phyloP scores from a whole-genome alignment of 1,139 yeast genomes.

The Magnusiomyces ingens region DNA sequence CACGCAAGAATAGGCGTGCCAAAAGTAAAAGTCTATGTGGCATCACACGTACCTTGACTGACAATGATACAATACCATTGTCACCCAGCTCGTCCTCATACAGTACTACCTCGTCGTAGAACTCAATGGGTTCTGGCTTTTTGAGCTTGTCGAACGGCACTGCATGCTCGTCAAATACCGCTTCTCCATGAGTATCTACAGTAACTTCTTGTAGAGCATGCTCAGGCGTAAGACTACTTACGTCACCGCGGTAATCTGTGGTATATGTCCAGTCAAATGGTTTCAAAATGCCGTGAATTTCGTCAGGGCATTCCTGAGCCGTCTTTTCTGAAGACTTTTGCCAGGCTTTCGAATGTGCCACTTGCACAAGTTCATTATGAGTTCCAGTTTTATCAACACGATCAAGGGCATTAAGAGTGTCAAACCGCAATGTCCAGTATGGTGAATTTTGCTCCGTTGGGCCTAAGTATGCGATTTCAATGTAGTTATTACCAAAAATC shows the following conservation, averaged over 20 bases:
- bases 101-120: constrained; percentile 79
- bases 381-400: constrained; percentile 48
- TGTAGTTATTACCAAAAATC: constrained; percentile 87
- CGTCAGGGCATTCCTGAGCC: constrained; percentile 27
- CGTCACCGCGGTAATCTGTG: constrained; percentile 65
- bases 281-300: constrained; percentile 50
- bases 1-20: constrained; percentile 73
- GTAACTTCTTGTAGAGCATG: neutral
- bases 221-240: constrained; percentile 12
- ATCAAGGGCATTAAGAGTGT: constrained; percentile 75
- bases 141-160: constrained; percentile 68
- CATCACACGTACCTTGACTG: constrained; percentile 85
- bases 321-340: constrained; percentile 49
- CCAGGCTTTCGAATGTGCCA: constrained; percentile 90
- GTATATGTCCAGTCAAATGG: constrained; percentile 98
- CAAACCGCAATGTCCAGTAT: constrained; percentile 52
- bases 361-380: constrained; percentile 43
- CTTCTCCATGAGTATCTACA: neutral
- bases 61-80: constrained; percentile 78
- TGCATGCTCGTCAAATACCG: constrained; percentile 20
- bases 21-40: constrained; percentile 65
- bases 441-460: constrained; percentile 37
- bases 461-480: constrained; percentile 25
- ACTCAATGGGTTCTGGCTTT: constrained; percentile 76
- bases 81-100: constrained; percentile 96